Evolutionary conservation across 768 basidiomycete species (phyloP).

Genomic region (Imleria badia): DNA sequence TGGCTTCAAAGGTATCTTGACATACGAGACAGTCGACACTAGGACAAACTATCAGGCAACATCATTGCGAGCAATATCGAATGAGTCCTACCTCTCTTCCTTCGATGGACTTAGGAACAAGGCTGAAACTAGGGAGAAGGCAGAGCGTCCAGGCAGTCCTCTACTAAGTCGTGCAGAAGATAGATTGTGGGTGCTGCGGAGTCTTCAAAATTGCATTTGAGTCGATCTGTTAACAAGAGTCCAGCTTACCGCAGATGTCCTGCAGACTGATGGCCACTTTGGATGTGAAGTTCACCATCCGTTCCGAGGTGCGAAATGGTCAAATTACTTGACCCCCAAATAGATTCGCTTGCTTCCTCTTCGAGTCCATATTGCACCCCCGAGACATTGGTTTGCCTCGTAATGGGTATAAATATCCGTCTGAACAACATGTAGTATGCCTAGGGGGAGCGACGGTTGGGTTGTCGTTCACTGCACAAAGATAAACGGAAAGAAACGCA

Average conservation of each 20-base stretch:
- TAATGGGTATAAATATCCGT: too few relatives aligned
- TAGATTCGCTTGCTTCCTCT: neutral
- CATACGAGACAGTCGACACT: neutral
- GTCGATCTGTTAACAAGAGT: neutral
- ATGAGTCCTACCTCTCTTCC: neutral
- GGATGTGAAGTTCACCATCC: neutral
- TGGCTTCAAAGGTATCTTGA: neutral
- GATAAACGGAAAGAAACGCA: too few relatives aligned
- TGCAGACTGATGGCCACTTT: neutral
- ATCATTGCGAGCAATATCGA: neutral
- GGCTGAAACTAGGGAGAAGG: neutral
- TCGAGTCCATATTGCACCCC: neutral
- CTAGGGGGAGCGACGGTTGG: too few relatives aligned
- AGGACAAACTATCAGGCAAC: neutral
- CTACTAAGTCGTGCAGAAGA: neutral
- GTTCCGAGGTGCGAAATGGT: neutral
- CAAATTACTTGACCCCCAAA: neutral
- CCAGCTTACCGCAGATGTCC: neutral
- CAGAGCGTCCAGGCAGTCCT: neutral
- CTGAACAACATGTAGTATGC: too few relatives aligned
- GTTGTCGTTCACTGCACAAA: too few relatives aligned
- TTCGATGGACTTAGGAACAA: neutral
- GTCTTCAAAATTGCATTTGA: neutral
- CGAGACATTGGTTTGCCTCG: too few relatives aligned
- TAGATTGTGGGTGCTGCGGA: neutral